These are phyloP conservation scores for Zygnema circumcarinatum DNA, from an alignment of 139 green algal genomes.

Conservation along the genomic window DNA sequence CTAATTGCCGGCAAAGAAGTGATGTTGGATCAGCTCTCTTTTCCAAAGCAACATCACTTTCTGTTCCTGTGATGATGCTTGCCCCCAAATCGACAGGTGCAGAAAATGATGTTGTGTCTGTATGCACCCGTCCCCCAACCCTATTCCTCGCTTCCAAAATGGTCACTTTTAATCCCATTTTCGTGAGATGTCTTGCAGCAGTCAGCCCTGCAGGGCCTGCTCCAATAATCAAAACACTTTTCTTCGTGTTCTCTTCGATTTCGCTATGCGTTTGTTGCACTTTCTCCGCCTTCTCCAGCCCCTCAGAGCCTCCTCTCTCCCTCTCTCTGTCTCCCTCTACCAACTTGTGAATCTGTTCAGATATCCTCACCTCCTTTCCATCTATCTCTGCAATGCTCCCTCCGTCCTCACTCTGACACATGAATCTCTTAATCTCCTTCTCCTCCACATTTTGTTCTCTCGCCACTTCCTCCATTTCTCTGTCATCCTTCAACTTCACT, in stretches of 20 bases:
- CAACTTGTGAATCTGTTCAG: too few species aligned
- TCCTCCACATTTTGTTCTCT: too few species aligned
- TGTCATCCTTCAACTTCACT: too few species aligned
- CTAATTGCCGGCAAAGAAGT: slow-evolving; percentile 56
- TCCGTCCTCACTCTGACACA: too few species aligned
- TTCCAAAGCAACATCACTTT: slow-evolving; percentile 31
- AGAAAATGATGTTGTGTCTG: slow-evolving; percentile 65
- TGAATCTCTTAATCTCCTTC: too few species aligned
- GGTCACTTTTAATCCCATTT: slow-evolving; percentile 34
- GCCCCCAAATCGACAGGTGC: slow-evolving; percentile 85
- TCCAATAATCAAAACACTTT: slow-evolving; percentile 46
- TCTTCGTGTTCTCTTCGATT: background rate
- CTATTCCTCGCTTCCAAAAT: slow-evolving; percentile 85
- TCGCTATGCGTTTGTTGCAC: background rate
- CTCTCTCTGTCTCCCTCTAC: slow-evolving; percentile 5
- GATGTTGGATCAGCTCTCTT: slow-evolving; percentile 21
- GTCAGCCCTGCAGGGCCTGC: slow-evolving; percentile 45
- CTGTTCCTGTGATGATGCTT: slow-evolving; percentile 81
- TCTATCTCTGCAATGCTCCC: too few species aligned
- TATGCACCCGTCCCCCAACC: slow-evolving; percentile 84
- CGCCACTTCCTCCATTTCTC: too few species aligned
- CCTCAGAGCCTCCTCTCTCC: background rate
- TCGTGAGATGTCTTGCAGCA: slow-evolving; percentile 29
- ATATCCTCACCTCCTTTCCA: too few species aligned
- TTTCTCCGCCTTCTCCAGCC: background rate